phyloP scores from a whole-genome alignment of 2,329 filamentous ascomycete species.

The Xylariaceae sp. region DNA sequence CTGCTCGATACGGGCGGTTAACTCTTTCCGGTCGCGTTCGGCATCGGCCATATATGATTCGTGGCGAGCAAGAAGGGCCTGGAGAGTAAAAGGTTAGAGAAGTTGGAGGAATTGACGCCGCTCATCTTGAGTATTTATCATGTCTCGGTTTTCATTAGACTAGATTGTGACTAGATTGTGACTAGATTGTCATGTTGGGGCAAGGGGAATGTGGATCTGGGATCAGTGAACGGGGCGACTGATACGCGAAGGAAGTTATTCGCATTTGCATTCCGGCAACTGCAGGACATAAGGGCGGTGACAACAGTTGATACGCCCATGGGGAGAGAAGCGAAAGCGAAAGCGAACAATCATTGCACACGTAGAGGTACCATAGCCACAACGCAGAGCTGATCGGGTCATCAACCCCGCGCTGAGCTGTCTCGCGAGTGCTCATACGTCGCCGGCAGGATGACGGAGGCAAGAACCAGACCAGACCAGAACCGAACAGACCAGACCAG shows the following conservation, averaged over 20 bases:
- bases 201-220: conserved; percentile 23
- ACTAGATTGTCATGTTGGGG: conserved; percentile 5
- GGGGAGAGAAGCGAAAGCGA: background rate
- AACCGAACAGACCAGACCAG: no score
- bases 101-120: conserved; percentile 55
- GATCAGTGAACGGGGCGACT: background rate
- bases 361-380: background rate
- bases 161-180: background rate
- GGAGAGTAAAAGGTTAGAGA: conserved; percentile 46
- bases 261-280: conserved; percentile 9
- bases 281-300: background rate
- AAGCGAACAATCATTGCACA: background rate
- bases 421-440: background rate
- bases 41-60: conserved; percentile 92
- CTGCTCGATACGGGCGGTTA: conserved; percentile 66
- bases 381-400: background rate
- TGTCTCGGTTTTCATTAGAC: conserved; percentile 2
- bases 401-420: background rate
- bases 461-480: background rate
- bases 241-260: conserved; percentile 1
- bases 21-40: conserved; percentile 71
- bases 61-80: conserved; percentile 88
- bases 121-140: conserved; percentile 17
- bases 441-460: background rate
- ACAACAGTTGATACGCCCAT: background rate